phyloP scores from a whole-genome alignment of 1,139 yeast genomes.

The Candida tropicalis region DNA sequence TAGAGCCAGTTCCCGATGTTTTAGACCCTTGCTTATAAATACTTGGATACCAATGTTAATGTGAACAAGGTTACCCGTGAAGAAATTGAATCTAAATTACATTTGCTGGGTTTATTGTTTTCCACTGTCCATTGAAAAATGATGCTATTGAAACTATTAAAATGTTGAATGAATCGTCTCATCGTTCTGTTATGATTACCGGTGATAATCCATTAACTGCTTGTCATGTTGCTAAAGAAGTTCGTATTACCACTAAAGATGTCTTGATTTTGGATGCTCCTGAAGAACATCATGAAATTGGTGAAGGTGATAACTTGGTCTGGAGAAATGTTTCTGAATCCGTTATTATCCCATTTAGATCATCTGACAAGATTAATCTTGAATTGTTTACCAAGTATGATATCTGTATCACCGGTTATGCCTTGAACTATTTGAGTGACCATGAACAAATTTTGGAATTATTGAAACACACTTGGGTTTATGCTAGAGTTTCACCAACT shows the following conservation, averaged over 20 bases:
- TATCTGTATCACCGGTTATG: constrained; percentile 92
- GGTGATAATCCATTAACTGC: constrained; percentile 99
- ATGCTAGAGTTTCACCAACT: constrained; percentile 95
- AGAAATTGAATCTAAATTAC: constrained; percentile 70
- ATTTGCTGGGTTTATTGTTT: constrained; percentile 90
- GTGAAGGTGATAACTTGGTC: constrained; percentile 60
- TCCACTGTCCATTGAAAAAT: constrained; percentile 93
- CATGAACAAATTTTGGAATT: constrained; percentile 71
- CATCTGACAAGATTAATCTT: constrained; percentile 60
- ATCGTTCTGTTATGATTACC: constrained; percentile 95
- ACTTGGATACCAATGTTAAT: constrained; percentile 55
- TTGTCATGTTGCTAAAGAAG: constrained; percentile 95
- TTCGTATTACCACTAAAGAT: constrained; percentile 77
- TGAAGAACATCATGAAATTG: constrained; percentile 59
- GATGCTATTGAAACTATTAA: constrained; percentile 90
- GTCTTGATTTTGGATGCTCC: constrained; percentile 87
- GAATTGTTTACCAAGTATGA: constrained; percentile 69
- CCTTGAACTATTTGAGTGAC: constrained; percentile 63
- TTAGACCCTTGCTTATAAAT: constrained; percentile 89
- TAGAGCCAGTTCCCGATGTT: constrained; percentile 94
- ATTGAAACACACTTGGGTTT: constrained; percentile 91
- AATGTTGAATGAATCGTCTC: constrained; percentile 94
- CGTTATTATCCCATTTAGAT: constrained; percentile 66
- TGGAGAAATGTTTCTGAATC: constrained; percentile 89
- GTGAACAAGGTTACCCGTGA: constrained; percentile 66